Evolutionary conservation across 2,329 filamentous ascomycete species (phyloP).

Genomic region (Trichoderma sp.): DNA sequence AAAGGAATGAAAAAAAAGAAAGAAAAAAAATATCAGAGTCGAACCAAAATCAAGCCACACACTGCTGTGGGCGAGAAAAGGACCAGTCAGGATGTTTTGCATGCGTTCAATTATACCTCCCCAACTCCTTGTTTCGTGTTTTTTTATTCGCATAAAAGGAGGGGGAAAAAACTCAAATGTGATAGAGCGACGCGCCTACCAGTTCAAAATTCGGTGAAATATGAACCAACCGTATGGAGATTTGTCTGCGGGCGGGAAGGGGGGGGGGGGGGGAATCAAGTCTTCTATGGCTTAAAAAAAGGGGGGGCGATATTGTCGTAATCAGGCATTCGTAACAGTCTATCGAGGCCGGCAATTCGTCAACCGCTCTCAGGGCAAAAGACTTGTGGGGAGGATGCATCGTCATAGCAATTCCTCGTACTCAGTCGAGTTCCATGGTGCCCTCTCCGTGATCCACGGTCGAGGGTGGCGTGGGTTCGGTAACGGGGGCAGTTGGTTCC

Average conservation of each 20-base stretch:
- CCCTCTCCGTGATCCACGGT: slow-evolving; percentile 39
- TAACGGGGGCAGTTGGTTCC: slow-evolving; percentile 30
- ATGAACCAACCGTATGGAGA: background rate
- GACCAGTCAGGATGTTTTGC: slow-evolving; percentile 8
- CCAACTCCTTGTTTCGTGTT: slow-evolving; percentile 11
- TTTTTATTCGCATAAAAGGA: slow-evolving; percentile 5
- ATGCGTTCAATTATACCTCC: slow-evolving; percentile 11
- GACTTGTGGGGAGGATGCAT: background rate
- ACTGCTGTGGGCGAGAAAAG: background rate
- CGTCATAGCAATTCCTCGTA: background rate
- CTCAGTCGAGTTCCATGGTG: slow-evolving; percentile 40
- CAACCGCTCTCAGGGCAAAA: background rate
- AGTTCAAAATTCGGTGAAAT: background rate
- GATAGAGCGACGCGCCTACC: background rate
- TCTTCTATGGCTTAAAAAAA: slow-evolving; percentile 13
- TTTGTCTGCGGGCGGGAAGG: background rate
- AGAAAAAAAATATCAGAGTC: background rate
- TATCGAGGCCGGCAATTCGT: slow-evolving; percentile 7
- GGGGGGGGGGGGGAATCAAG: background rate
- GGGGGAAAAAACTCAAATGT: background rate
- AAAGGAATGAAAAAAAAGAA: background rate
- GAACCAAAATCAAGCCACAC: background rate
- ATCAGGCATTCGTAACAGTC: slow-evolving; percentile 17
- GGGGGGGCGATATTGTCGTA: slow-evolving; percentile 1
- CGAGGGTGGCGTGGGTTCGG: slow-evolving; percentile 40